These are phyloP conservation scores for Raddia distichophylla DNA, from an alignment of 176 grass and related monocot genomes.

Conservation along the genomic window DNA sequence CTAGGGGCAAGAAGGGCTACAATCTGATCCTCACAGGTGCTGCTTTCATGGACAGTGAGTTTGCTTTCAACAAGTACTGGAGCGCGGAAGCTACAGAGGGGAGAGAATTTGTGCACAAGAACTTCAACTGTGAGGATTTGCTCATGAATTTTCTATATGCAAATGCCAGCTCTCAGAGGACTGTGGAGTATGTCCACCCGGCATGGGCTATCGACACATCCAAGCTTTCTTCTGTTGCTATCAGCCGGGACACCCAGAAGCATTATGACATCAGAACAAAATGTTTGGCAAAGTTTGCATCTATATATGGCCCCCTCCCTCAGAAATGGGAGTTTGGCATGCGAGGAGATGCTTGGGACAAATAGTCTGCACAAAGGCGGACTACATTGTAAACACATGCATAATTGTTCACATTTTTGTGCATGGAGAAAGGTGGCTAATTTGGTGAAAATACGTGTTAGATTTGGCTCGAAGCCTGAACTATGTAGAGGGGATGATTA, in stretches of 20 bases:
- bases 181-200: slow-evolving; percentile 90
- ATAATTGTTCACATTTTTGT: slow-evolving; percentile 29
- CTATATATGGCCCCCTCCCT: slow-evolving; percentile 71
- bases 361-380: slow-evolving; percentile 42
- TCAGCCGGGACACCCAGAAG: slow-evolving; percentile 80
- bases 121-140: slow-evolving; percentile 97
- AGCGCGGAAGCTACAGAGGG: slow-evolving; percentile 82
- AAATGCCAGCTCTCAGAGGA: slow-evolving; percentile 64
- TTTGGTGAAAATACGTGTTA: slow-evolving; percentile 11
- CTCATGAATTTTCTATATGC: slow-evolving; percentile 94
- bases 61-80: slow-evolving; percentile 86
- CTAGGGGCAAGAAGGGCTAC: slow-evolving; percentile 86
- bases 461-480: slow-evolving; percentile 30
- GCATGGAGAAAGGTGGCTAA: slow-evolving; percentile 25
- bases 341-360: slow-evolving; percentile 79
- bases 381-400: background rate
- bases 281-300: slow-evolving; percentile 76
- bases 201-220: slow-evolving; percentile 99
- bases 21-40: slow-evolving; percentile 94
- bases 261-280: slow-evolving; percentile 85
- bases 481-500: background rate
- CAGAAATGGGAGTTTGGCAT: slow-evolving; percentile 69
- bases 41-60: slow-evolving; percentile 91
- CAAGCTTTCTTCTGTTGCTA: slow-evolving; percentile 85
- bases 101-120: slow-evolving; percentile 73